Conservation (phyloP, 2,329 filamentous ascomycete genomes). For the Aschersonia sp. region DNA sequence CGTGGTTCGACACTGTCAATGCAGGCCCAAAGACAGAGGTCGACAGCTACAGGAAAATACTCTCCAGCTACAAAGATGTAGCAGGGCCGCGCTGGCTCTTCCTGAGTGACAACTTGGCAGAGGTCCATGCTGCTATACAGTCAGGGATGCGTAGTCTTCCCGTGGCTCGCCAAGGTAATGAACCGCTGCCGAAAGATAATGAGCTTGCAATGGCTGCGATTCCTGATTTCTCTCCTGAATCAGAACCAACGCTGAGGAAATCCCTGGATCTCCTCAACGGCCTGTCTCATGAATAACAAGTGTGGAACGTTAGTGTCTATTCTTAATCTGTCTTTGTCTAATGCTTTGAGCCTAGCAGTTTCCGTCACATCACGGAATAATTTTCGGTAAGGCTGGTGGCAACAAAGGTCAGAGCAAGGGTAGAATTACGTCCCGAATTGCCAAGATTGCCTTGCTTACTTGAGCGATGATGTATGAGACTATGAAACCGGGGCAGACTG, state of each 20-base stretch:
- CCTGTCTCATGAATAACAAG: not conserved
- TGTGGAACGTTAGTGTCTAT: no score
- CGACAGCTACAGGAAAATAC: conserved; percentile 54
- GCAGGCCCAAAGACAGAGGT: conserved; percentile 59
- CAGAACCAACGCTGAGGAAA: conserved; percentile 4
- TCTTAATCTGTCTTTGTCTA: no score
- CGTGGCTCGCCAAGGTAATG: conserved; percentile 57
- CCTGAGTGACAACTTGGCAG: conserved; percentile 64
- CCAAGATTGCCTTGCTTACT: no score
- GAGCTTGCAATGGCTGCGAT: conserved; percentile 18
- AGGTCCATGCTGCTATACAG: conserved; percentile 46
- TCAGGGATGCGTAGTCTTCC: conserved; percentile 51
- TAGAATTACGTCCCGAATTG: no score
- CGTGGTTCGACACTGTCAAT: conserved; percentile 70
- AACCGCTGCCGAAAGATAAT: conserved; percentile 38
- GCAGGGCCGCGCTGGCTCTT: conserved; percentile 51
- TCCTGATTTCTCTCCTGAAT: conserved; percentile 17
- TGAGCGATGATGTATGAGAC: no score
- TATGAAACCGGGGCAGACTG: no score
- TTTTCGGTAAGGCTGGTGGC: no score
- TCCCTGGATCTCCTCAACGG: conserved; percentile 4
- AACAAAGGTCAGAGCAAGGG: no score
- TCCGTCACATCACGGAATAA: no score
- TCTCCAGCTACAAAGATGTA: conserved; percentile 26
- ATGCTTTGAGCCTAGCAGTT: no score